Evolutionary conservation across 129 eudicot genomes (phyloP).

Genomic region (Lactuca sativa): DNA sequence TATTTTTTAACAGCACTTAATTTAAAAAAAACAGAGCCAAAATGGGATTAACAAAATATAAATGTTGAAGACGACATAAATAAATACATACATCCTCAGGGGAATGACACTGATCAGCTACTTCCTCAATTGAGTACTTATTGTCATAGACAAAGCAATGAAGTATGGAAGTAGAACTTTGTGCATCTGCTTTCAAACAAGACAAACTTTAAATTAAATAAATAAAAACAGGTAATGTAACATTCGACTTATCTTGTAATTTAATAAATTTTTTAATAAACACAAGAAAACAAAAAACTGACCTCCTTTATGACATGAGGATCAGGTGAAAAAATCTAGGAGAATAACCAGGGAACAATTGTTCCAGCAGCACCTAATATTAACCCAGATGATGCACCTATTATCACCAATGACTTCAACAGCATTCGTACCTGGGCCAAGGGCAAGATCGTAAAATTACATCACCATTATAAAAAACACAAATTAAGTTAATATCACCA

Average conservation of each 20-base stretch:
- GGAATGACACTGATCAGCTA: slow-evolving; percentile 90
- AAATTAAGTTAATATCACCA: slow-evolving; percentile 19
- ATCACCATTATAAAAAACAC: not conserved
- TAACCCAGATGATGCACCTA: slow-evolving; percentile 68
- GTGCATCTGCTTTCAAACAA: slow-evolving; percentile 75
- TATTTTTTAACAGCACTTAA: too few species aligned
- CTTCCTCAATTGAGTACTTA: slow-evolving; percentile 59
- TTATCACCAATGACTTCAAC: slow-evolving; percentile 83
- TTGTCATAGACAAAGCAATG: too few species aligned
- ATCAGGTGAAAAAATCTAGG: slow-evolving; percentile 75
- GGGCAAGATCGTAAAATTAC: not conserved
- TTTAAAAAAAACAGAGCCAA: too few species aligned
- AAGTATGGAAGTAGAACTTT: slow-evolving; percentile 58
- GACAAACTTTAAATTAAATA: slow-evolving; percentile 12
- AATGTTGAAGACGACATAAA: not conserved
- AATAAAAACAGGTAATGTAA: not conserved
- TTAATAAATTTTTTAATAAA: not conserved
- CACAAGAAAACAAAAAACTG: slow-evolving; percentile 11
- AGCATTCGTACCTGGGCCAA: slow-evolving; percentile 60
- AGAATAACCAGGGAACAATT: not conserved
- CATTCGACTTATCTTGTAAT: not conserved
- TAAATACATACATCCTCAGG: slow-evolving; percentile 58
- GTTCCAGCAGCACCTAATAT: slow-evolving; percentile 70
- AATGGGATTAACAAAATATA: too few species aligned
- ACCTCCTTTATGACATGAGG: slow-evolving; percentile 68